These are phyloP conservation scores for Eucalyptus albens DNA, from an alignment of 345 rosid genomes.

Conservation along the genomic window DNA sequence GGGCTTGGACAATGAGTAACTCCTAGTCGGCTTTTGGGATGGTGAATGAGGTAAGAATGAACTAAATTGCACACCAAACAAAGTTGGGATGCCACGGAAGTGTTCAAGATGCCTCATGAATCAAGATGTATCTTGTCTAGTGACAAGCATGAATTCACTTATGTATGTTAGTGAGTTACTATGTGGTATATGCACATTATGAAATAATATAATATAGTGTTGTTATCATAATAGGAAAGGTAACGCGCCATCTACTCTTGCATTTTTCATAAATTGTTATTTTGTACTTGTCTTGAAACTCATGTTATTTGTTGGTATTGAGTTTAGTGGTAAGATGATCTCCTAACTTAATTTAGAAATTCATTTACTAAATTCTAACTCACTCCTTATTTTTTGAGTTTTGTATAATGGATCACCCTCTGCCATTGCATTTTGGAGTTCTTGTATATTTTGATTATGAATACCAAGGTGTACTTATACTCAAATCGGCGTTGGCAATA, in stretches of 20 bases:
- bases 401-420: background rate
- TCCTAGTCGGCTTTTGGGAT: no score
- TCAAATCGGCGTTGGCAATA: background rate
- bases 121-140: no score
- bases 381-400: background rate
- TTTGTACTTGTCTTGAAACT: background rate
- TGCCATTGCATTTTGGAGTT: background rate
- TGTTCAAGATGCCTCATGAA: no score
- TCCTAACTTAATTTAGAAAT: background rate
- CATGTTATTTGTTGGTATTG: background rate
- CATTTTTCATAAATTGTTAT: background rate
- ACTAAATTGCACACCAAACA: no score
- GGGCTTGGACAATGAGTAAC: no score
- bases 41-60: no score
- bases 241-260: fast-evolving
- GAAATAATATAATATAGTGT: no score
- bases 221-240: background rate
- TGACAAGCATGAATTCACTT: no score
- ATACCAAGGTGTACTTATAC: background rate
- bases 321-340: background rate
- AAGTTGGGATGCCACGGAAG: no score
- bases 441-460: background rate
- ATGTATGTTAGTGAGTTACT: no score
- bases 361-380: background rate
- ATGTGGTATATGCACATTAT: no score